phyloP scores from a whole-genome alignment of 192 early-diverging fungal genomes.

The Coemansia sp. region DNA sequence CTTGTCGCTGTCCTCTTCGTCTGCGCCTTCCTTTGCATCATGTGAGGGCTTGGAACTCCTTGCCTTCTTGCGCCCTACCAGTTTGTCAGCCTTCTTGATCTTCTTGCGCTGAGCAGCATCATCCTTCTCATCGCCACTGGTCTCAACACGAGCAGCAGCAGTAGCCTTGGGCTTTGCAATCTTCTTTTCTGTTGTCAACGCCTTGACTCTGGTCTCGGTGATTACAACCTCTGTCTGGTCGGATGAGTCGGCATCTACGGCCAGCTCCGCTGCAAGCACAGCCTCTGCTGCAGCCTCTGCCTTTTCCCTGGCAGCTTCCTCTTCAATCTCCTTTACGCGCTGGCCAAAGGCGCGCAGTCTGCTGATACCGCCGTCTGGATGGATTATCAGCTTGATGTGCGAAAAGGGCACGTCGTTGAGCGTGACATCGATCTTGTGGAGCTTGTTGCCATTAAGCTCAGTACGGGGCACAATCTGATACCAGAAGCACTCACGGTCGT shows the following conservation, averaged over 20 bases:
- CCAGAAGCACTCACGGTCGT: constrained; percentile 60
- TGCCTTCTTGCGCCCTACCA: constrained; percentile 21
- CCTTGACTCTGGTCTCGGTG: constrained; percentile 11
- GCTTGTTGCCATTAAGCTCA: constrained; percentile 42
- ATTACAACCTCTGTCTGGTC: constrained; percentile 6
- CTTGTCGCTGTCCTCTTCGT: constrained; percentile 6
- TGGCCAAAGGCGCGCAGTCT: constrained; percentile 77
- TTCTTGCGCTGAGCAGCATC: constrained; percentile 12
- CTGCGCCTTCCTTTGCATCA: constrained; percentile 12
- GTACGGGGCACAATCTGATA: constrained; percentile 58
- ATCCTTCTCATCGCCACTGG: constrained; percentile 7
- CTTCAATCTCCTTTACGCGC: constrained; percentile 52
- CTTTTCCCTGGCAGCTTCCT: constrained; percentile 46
- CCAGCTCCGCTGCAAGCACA: constrained; percentile 29
- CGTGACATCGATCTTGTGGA: constrained; percentile 65
- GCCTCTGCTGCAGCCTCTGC: constrained; percentile 52
- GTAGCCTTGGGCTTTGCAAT: constrained; percentile 4
- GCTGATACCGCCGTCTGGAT: constrained; percentile 83
- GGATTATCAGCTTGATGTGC: constrained; percentile 67
- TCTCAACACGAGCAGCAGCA: constrained; percentile 2
- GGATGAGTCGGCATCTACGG: constrained; percentile 17
- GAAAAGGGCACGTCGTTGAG: constrained; percentile 62
- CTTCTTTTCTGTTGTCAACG: not conserved
- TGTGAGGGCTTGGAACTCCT: constrained; percentile 21
- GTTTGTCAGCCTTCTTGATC: constrained; percentile 23